Base-by-base conservation (phyloP, 352 stramenopile genomes). In the Phytopythium vexans region DNA sequence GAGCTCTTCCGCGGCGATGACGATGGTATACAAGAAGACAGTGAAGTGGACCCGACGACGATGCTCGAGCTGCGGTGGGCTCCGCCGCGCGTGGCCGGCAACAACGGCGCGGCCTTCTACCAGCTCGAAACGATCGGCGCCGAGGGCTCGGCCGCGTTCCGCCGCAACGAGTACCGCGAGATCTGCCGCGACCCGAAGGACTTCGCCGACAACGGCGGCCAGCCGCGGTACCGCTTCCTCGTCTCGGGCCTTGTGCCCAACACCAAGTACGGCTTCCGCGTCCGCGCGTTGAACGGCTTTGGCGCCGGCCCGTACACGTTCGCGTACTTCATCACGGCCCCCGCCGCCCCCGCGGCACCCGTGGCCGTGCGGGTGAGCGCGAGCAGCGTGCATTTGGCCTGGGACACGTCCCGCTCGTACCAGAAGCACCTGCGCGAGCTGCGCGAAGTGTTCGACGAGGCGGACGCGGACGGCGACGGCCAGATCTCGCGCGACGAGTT, bases 241-340 rank as follows among this genome's bases (percentile, higher is more conserved):
- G 66, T 92, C 15, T 71, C 70, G 0, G 75, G 77, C 0, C 51
- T 97, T 8, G 35, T 54, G 8, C 86, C 92, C 6, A 96, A 94
- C 66, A 96, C 87, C 10, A 92, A 90, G 58, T 97, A 97, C 55
- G 75, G 64, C 41, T 96, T 97, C 52, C 82, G 92, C 6, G 55
- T 97, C 6, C 85, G 92, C 10, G 89, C 86, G 6, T 81, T 97
- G 38, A 98, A 97, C 45, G 87, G 87, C 14, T 97, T 97, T 62
- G 92, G 89, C 8, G 83, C 91, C 1, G 86, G 88, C 0, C 62
- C 68, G 14, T 97, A 95, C 62, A 82, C 83, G n/a, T 88, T 93
- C 44, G 71, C 64, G 36, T 88, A 88, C 52, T 95, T 97, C 57
- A 68, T 92, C 27, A 97, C 91, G 12, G 81, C 74, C 1, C 87